Conservation (phyloP, 108 stramenopile genomes). For the Thalassiosira profunda region DNA sequence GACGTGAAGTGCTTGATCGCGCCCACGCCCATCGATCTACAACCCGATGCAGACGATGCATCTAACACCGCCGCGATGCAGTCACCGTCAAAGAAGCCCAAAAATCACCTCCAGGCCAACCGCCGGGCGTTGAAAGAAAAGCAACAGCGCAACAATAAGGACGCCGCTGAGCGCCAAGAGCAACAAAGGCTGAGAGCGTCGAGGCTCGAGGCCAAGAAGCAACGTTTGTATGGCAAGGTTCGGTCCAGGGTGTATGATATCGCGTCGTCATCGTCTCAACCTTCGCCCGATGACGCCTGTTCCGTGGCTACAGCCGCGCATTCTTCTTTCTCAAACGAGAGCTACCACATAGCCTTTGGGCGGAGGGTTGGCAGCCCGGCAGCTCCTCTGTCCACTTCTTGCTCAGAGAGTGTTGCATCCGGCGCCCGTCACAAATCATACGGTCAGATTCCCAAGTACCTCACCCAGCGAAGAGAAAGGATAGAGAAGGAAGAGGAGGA, state of each 20-base stretch:
- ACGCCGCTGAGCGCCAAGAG: slow-evolving; percentile 18
- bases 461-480: slow-evolving; percentile 31
- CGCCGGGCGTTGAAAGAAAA: slow-evolving; percentile 30
- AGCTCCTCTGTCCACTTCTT: not conserved
- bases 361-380: slow-evolving; percentile 8
- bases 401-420: slow-evolving; percentile 4
- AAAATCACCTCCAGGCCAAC: slow-evolving; percentile 29
- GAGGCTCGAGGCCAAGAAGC: slow-evolving; percentile 45
- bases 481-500: slow-evolving; percentile 44
- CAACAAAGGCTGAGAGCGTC: slow-evolving; percentile 14
- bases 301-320: slow-evolving; percentile 1
- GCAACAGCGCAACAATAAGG: slow-evolving; percentile 28
- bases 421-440: slow-evolving; percentile 35
- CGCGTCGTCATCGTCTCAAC: not conserved
- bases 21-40: slow-evolving; percentile 6
- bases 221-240: slow-evolving; percentile 36
- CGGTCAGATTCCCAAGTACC: slow-evolving; percentile 44
- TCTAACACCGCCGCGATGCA: not conserved
- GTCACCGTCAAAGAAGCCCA: slow-evolving; percentile 12
- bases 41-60: slow-evolving; percentile 5
- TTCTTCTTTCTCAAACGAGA: not conserved
- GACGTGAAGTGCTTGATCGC: slow-evolving; percentile 36
- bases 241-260: slow-evolving; percentile 18
- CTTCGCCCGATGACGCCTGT: not conserved
- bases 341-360: slow-evolving; percentile 31